phyloP scores from a whole-genome alignment of 176 grass and related monocot genomes.

The Eremochloa ophiuroides region DNA sequence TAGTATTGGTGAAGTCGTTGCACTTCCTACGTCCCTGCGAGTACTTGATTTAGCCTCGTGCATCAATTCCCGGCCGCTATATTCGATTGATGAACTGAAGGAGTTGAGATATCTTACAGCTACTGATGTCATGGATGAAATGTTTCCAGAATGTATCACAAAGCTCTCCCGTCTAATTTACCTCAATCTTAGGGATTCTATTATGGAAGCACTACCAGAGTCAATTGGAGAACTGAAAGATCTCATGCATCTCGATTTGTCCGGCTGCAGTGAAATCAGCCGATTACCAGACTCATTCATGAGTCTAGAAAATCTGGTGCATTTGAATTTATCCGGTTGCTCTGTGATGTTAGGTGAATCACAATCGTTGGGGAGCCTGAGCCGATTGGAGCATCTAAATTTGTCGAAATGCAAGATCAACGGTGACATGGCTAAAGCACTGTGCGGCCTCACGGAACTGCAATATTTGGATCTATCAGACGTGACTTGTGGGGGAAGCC shows the following conservation, averaged over 20 bases:
- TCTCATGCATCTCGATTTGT: slow-evolving; percentile 13
- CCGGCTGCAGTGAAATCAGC: fast-evolving
- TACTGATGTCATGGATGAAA: not conserved
- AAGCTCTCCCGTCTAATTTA: not conserved
- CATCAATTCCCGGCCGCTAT: not conserved
- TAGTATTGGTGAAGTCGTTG: not conserved
- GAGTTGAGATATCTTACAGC: slow-evolving; percentile 17
- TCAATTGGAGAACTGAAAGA: slow-evolving; percentile 2
- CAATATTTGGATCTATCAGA: not conserved
- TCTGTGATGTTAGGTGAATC: not conserved
- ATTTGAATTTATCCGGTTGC: not conserved
- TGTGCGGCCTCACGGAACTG: too few species aligned
- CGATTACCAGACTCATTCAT: not conserved
- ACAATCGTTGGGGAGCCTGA: not conserved
- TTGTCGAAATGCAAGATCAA: not conserved
- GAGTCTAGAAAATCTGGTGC: not conserved
- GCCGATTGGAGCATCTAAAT: not conserved
- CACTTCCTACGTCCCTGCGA: not conserved
- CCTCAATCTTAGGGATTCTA: not conserved
- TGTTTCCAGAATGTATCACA: not conserved
- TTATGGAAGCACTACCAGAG: not conserved
- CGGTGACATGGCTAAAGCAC: not conserved
- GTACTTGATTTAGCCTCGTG: not conserved
- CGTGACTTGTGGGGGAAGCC: not conserved
- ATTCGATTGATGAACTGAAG: slow-evolving; percentile 1